Evolutionary conservation across 23 red algal species (phyloP).

Genomic region (Gracilaria vermiculophylla): DNA sequence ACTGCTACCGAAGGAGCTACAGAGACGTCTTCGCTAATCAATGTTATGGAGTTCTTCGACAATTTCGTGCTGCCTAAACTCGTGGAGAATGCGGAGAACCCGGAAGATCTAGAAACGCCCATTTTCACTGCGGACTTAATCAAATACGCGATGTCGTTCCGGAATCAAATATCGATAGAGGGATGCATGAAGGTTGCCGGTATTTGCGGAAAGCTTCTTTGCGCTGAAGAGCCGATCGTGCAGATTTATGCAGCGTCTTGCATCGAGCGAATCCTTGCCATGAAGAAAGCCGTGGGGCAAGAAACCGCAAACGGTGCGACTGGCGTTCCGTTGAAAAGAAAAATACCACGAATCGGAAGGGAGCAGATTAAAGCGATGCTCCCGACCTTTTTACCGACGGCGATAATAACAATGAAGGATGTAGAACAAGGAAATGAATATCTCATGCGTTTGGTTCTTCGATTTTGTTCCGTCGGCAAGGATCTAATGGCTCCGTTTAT

Average conservation of each 20-base stretch:
- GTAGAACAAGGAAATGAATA: slow-evolving; percentile 70
- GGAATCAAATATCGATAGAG: slow-evolving; percentile 77
- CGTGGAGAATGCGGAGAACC: slow-evolving; percentile 19
- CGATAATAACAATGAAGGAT: slow-evolving; percentile 30
- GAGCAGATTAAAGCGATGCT: slow-evolving; percentile 50
- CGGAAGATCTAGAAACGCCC: slow-evolving; percentile 48
- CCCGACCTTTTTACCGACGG: slow-evolving; percentile 54
- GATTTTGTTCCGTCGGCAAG: slow-evolving; percentile 34
- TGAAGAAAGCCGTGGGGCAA: slow-evolving; percentile 1
- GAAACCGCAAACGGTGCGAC: slow-evolving; percentile 21
- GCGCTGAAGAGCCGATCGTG: slow-evolving; percentile 62
- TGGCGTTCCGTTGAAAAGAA: neutral
- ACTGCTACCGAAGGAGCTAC: slow-evolving; percentile 79
- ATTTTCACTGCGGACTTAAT: slow-evolving; percentile 87
- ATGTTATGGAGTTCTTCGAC: slow-evolving; percentile 80
- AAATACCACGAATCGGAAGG: slow-evolving; percentile 39
- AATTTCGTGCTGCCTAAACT: slow-evolving; percentile 76
- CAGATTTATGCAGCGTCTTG: slow-evolving; percentile 89
- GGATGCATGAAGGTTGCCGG: slow-evolving; percentile 13
- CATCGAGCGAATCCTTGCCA: slow-evolving; percentile 83
- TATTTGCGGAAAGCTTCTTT: slow-evolving; percentile 62
- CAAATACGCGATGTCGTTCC: slow-evolving; percentile 92
- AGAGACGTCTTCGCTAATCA: slow-evolving; percentile 71
- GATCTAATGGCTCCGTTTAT: slow-evolving; percentile 59
- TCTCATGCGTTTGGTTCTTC: slow-evolving; percentile 66